phyloP scores from a whole-genome alignment of 2,329 filamentous ascomycete species.

The Aspergillus tamarii region DNA sequence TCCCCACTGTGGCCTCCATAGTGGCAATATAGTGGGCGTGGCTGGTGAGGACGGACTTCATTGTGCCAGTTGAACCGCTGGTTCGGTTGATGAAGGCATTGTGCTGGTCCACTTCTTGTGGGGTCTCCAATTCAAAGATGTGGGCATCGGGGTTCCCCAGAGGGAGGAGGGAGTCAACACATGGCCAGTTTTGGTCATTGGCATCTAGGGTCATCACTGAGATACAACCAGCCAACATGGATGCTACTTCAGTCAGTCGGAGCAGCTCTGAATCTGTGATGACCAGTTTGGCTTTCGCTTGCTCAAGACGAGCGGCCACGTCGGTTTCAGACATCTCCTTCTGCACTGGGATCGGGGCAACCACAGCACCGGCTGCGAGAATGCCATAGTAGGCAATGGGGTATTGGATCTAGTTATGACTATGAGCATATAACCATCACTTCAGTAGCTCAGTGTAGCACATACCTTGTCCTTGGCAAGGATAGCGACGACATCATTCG shows the following conservation, averaged over 20 bases:
- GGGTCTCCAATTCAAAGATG: slow-evolving; percentile 3
- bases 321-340: slow-evolving; percentile 24
- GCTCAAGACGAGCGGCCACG: slow-evolving; percentile 25
- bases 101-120: slow-evolving; percentile 13
- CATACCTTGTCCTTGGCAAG: slow-evolving; percentile 8
- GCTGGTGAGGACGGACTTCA: slow-evolving; percentile 27
- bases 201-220: slow-evolving; percentile 11
- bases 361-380: slow-evolving; percentile 28
- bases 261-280: slow-evolving; percentile 23
- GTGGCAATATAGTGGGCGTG: slow-evolving; percentile 27
- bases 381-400: slow-evolving; percentile 28
- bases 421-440: neutral
- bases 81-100: slow-evolving; percentile 27
- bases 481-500: slow-evolving; percentile 16
- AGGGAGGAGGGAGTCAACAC: neutral
- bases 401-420: slow-evolving; percentile 24
- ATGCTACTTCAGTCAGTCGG: slow-evolving; percentile 18
- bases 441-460: no score
- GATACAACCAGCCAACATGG: slow-evolving; percentile 14
- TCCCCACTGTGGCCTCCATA: slow-evolving; percentile 24
- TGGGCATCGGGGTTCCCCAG: neutral
- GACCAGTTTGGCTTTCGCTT: slow-evolving; percentile 26
- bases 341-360: slow-evolving; percentile 28
- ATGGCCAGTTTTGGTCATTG: neutral
- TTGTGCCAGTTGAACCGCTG: slow-evolving; percentile 23